Evolutionary conservation across 305 asterid genomes (phyloP).

Genomic region (Fraxinus sp.): DNA sequence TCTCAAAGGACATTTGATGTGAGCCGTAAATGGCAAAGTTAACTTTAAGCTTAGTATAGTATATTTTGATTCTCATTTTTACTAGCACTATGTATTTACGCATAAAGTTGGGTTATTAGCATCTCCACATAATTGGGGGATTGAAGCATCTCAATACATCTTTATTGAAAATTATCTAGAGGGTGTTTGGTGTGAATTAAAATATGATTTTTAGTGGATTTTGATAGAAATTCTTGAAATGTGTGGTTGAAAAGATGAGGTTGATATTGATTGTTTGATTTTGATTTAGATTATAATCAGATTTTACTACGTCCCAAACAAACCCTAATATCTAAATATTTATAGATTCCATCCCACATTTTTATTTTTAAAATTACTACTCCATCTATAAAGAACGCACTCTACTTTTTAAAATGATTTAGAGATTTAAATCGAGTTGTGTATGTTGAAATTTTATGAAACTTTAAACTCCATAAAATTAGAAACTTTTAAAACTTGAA

Average conservation of each 20-base stretch:
- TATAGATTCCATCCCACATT: not conserved
- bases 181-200: too few relatives aligned
- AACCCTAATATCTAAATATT: not conserved
- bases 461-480: too few relatives aligned
- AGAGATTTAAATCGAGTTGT: not conserved
- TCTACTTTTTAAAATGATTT: not conserved
- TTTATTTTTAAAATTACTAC: not conserved
- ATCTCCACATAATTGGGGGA: not conserved
- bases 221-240: too few relatives aligned
- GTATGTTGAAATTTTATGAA: too few relatives aligned
- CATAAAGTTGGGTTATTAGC: not conserved
- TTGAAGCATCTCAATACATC: not conserved
- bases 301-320: too few relatives aligned
- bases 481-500: too few relatives aligned
- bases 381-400: not conserved
- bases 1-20: not conserved
- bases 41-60: not conserved
- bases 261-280: too few relatives aligned
- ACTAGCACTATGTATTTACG: not conserved
- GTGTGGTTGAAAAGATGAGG: too few relatives aligned
- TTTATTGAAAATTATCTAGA: not conserved
- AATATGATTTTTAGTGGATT: too few relatives aligned
- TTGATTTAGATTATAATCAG: too few relatives aligned
- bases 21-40: not conserved
- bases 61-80: not conserved